Evolutionary conservation across 495 filamentous ascomycete genomes (phyloP), one percentile per base, ranked within the genome.

Genomic region (Trichocladium antarcticum): DNA sequence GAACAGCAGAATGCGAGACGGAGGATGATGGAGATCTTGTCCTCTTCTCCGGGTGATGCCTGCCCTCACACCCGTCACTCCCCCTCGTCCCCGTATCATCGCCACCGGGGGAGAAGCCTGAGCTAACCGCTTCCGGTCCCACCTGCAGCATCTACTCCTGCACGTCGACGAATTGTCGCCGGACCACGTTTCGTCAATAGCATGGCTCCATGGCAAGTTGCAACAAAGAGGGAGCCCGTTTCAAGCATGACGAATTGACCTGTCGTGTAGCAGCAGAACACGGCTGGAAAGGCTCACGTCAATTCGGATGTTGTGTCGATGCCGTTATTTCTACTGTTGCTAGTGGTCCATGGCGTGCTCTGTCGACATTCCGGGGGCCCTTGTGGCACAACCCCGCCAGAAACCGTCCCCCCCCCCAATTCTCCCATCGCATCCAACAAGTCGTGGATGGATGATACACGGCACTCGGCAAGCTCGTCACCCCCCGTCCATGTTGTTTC

Each of bases 21-120:
- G 51, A 29, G 43, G 56, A 53, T 58, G 56, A 37, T 50, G 53
- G 51, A 57, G 59, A 61, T 56, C 56, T 61, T 54, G 19, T 24
- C 20, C 34, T 27, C 43, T 31, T 46, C 28, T n/a, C 45, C 45
- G 31, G 45, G 45, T 16, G 6, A n/a, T 51, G 53, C 53, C 42
- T 51, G 44, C 44, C 24, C 24, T 8, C 3, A 4, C 24, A 27
- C 24, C 24, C 24, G 4, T 3, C 3, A 27, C 4, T 27, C 4
- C 24, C 24, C 24, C 4, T 27, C n/a, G n/a, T n/a, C n/a, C n/a
- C n/a, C n/a, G n/a, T n/a, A n/a, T n/a, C n/a, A n/a, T n/a, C n/a
- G n/a, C n/a, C n/a, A n/a, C n/a, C n/a, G n/a, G n/a, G n/a, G n/a
- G n/a, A n/a, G n/a, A n/a, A n/a, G n/a, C n/a, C n/a, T n/a, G n/a